A percentile compares a stretch with the other conserved stretches of the same genome.
Evolutionary conservation across 225 moss, liverwort and hornwort genomes (phyloP).

Genomic region (Pseudoscleropodium purum): DNA sequence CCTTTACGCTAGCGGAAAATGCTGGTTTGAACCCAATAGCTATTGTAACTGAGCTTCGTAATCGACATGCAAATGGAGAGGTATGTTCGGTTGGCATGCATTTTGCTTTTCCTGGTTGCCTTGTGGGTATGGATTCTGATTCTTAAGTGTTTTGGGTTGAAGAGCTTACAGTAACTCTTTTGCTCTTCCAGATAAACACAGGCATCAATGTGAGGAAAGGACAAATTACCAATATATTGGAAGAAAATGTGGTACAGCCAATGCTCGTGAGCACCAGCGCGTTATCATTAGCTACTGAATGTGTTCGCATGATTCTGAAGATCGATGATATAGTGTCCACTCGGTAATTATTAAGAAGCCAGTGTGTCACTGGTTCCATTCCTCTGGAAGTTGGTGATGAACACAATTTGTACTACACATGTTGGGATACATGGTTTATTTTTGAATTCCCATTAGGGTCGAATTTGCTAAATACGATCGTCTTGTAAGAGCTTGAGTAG

Average conservation of each 20-base stretch:
- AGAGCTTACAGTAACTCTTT: background rate
- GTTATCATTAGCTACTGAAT: slow-evolving; percentile 82
- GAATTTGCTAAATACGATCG: background rate
- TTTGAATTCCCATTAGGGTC: background rate
- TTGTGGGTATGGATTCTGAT: background rate
- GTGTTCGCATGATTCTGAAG: slow-evolving; percentile 97
- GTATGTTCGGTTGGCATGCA: slow-evolving; percentile 17
- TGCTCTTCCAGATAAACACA: slow-evolving; percentile 52
- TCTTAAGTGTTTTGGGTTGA: background rate
- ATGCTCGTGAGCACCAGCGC: slow-evolving; percentile 95
- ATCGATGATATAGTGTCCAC: slow-evolving; percentile 95
- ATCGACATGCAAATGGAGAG: slow-evolving; percentile 94
- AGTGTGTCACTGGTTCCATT: background rate
- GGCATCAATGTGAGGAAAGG: slow-evolving; percentile 96
- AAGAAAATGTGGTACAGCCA: slow-evolving; percentile 95
- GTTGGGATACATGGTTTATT: background rate
- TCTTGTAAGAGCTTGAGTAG: background rate
- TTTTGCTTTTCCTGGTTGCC: background rate
- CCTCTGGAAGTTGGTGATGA: background rate
- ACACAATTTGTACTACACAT: background rate
- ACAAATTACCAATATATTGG: slow-evolving; percentile 93
- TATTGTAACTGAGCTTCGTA: slow-evolving; percentile 87
- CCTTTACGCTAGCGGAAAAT: slow-evolving; percentile 90
- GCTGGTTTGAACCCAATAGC: slow-evolving; percentile 90
- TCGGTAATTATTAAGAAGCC: slow-evolving; percentile 20